Evolutionary conservation across 2,329 filamentous ascomycete species (phyloP), one percentile per base, ranked within the genome.

Genomic region (Xylariales sp.): DNA sequence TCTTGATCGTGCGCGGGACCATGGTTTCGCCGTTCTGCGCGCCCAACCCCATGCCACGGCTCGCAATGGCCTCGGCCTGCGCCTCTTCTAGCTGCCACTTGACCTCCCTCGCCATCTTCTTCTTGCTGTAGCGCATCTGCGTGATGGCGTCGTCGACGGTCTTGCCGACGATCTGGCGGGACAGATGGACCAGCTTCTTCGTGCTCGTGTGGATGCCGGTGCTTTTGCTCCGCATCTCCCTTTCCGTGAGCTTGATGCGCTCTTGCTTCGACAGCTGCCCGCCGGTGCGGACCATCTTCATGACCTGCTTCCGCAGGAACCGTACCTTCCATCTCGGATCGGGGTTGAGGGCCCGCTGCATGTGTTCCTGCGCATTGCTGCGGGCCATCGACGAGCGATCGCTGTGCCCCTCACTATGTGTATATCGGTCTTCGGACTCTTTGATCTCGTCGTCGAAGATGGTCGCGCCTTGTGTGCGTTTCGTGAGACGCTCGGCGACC

Each of bases 61-160:
- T 86, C 16, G 92, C 92, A 72, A 97, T 84, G 43, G 96, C 96
- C 75, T 91, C 83, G 77, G 97, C 93, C 65, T 91, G 88, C 1
- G 95, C 94, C 75, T 92, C 87, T 77, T 96, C 89, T 18, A 99
- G 83, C 77, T 96, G 92, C 76, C 89, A 90, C 73, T 87, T 83
- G 34, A 98, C 89, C 76, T 97, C 93, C 72, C 88, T 84, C 6
- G 95, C 93, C 71, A 91, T 92, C 83, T 94, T 95, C 88, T 99
- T 99, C 84, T 93, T 93, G 80, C 91, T 95, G 83, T 95, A 98
- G 64, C 91, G 89, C 93, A 99, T 97, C 85, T 99, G 96, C 62
- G 92, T 82, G 72, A 98, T 93, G 14, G 96, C 96, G 43, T 99
- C 94, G 65, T 97, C 93, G 69, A 99, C 85, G n/a, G 91, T 90